Evolutionary conservation across 1,284 basidiomycete species (phyloP).

Genomic region (Ustilago tritici): DNA sequence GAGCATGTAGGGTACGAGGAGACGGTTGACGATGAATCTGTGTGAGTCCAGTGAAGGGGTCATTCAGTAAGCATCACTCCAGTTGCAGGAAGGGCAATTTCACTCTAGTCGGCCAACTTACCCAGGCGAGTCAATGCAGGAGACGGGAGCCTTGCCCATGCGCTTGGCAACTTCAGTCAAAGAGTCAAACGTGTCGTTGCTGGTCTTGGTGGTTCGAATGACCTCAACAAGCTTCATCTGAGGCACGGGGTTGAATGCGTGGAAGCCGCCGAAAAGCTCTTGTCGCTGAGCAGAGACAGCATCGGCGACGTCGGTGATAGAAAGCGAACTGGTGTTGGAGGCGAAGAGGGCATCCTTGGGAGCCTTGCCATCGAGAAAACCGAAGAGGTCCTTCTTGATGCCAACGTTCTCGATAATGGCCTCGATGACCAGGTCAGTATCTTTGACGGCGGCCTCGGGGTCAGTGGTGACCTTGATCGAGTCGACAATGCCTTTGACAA

Average conservation of each 20-base stretch:
- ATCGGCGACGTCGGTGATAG: conserved; percentile 73
- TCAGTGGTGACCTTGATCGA: conserved; percentile 73
- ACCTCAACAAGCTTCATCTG: conserved; percentile 75
- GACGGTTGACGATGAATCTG: conserved; percentile 74
- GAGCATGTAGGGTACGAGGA: conserved; percentile 74
- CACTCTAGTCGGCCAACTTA: conserved; percentile 6
- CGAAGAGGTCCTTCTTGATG: conserved; percentile 74
- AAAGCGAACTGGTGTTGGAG: conserved; percentile 74
- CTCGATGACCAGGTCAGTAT: conserved; percentile 74
- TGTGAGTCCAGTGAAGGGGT: not conserved
- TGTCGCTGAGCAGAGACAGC: conserved; percentile 52
- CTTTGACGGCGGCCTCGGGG: conserved; percentile 71
- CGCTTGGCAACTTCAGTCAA: conserved; percentile 72
- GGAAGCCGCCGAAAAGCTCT: conserved; percentile 71
- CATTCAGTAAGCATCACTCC: conserved; percentile 8
- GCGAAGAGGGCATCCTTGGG: conserved; percentile 73
- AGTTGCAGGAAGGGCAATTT: not conserved
- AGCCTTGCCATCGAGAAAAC: conserved; percentile 73
- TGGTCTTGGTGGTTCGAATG: conserved; percentile 72
- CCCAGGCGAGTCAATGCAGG: conserved; percentile 72
- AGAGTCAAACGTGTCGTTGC: conserved; percentile 71
- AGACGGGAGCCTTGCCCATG: conserved; percentile 74
- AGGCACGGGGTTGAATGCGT: conserved; percentile 73
- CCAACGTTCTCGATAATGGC: conserved; percentile 75
- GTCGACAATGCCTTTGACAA: conserved; percentile 71